Base-by-base conservation (phyloP, 495 filamentous ascomycete species). In the Penicillium mononematosum region DNA sequence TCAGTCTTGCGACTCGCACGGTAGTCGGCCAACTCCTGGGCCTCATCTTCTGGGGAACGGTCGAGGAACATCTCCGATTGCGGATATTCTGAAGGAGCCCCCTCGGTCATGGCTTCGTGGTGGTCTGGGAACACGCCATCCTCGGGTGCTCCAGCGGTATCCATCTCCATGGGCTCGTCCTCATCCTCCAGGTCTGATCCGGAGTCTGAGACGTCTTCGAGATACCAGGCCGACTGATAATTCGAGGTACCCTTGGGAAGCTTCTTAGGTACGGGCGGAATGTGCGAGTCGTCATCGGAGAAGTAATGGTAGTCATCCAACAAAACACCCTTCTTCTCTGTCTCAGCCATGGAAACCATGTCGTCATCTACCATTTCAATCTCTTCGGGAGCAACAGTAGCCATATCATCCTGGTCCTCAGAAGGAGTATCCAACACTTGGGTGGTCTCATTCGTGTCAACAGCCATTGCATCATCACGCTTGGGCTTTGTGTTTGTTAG, bases 231-330 rank as follows among this genome's bases (percentile, higher is more conserved):
- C 9, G 91, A 80, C 71, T 98, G 94, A 66, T 98, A 98, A 27
- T 85, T 81, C 6, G 94, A 98, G 22, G 94, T 98, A 50, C 94
- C 94, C 69, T 86, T 89, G 0, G 94, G 94, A 20, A 98, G 70
- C 61, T 82, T 83, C 74, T 88, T 95, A 4, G 90, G 89, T 43
- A 70, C 67, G 12, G 76, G 59, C 3, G 84, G 82, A 31, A 82
- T 75, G 56, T 82, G 76, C n/a, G 82, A 76, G 22, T 95, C 88
- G 17, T 96, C 91, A 49, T 98, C 94, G 4, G 91, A 93, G 67
- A 96, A 98, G 74, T 98, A 98, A 67, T 97, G 94, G 72, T 98
- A 93, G 58, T 96, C 92, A 60, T 98, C 94, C 29, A 98, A 79
- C 42, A 98, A 78, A 4, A 98, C 94, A 45, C 93, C 93, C 71